Evolutionary conservation across 2,329 filamentous ascomycete species (phyloP), one percentile per base, ranked within the genome.

Genomic region (Xylaria hypoxylon): DNA sequence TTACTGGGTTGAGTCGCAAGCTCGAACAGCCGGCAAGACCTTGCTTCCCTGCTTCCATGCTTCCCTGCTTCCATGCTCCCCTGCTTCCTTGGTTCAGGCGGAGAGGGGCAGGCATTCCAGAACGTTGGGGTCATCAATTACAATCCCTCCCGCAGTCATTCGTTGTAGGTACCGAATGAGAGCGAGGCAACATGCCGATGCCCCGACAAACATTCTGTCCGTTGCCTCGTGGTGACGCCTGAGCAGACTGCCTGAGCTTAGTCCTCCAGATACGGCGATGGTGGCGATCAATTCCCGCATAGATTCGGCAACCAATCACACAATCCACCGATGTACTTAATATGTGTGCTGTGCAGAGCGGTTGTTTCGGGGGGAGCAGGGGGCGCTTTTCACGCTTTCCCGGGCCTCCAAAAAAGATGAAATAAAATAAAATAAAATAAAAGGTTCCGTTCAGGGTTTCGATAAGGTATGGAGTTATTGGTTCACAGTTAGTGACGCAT

Each of bases 321-420:
- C 26, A 22, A 17, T 17, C n/a, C 17, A 44, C 10, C 13, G 11
- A 44, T 47, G 19, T 2, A 56, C 24, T 5, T 48, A 31, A 8
- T 31, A 48, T 11, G 3, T 24, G 19, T 42, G 24, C 26, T n/a
- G 35, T n/a, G 26, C 52, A 53, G 47, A 53, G 52, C 51, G 59
- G 55, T 59, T 66, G 59, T 66, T 63, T 63, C 59, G 59, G 59
- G 55, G 26, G n/a, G n/a, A n/a, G n/a, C n/a, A n/a, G n/a, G n/a
- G n/a, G n/a, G n/a, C n/a, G 28, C 51, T 15, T n/a, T 50, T 62
- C 52, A 35, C 38, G 31, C 35, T 57, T 56, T 45, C 15, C 44
- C 48, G 45, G 58, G 58, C 48, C 47, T 45, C 44, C 40, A 38
- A 59, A 51, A 31, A n/a, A n/a, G n/a, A n/a, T n/a, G n/a, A n/a